Conservation (phyloP, 169 alveolate species). For the Eimeria sp. region DNA sequence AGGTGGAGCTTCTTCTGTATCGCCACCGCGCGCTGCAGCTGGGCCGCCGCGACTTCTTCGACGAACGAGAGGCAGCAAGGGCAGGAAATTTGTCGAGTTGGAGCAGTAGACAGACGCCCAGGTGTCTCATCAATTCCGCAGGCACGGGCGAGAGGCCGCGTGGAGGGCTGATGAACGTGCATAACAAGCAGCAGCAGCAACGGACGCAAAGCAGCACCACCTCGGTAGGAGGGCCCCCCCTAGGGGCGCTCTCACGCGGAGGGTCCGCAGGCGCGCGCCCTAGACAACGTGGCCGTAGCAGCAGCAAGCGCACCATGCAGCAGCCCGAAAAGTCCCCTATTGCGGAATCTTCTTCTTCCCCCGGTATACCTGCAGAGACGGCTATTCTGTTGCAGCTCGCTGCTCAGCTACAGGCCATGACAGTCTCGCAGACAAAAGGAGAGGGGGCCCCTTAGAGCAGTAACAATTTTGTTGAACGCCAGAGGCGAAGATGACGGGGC, state of each 20-base stretch:
- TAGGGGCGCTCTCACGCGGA: not conserved
- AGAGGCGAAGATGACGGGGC: not conserved
- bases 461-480: not conserved
- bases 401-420: not conserved
- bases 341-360: not conserved
- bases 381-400: slow-evolving; percentile 23
- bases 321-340: not conserved
- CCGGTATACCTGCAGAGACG: not conserved
- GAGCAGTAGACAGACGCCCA: not conserved
- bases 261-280: not conserved
- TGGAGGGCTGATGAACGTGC: not conserved
- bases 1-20: slow-evolving; percentile 80
- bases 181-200: not conserved
- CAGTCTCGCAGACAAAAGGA: not conserved
- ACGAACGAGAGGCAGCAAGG: slow-evolving; percentile 19
- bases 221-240: not conserved
- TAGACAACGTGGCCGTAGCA: not conserved
- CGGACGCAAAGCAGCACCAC: not conserved
- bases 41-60: slow-evolving; percentile 64
- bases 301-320: not conserved
- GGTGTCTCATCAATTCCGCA: not conserved
- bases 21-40: slow-evolving; percentile 36
- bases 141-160: not conserved
- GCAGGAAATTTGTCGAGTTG: not conserved
- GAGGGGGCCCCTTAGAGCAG: not conserved